phyloP scores from a whole-genome alignment of 2,329 filamentous ascomycete species.

The Aspergillus brasiliensis region DNA sequence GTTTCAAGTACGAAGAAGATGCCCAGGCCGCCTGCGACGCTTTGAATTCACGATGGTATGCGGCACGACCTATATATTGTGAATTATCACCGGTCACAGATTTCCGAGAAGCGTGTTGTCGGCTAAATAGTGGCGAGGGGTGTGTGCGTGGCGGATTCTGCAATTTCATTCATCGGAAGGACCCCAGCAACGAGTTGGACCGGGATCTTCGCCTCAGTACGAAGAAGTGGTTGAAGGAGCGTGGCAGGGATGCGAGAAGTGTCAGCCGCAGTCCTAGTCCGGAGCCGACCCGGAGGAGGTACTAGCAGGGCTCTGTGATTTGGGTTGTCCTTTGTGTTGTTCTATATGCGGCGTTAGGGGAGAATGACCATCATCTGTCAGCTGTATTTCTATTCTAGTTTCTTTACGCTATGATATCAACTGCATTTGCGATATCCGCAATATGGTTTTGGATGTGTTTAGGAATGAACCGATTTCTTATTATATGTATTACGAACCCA shows the following conservation, averaged over 20 bases:
- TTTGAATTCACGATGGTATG: constrained; percentile 95
- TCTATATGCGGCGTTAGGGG: constrained; percentile 23
- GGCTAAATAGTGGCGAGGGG: constrained; percentile 90
- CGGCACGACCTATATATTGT: constrained; percentile 95
- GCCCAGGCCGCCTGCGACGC: constrained; percentile 92
- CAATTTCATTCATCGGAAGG: constrained; percentile 99
- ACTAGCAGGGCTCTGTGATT: constrained; percentile 44
- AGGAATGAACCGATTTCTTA: too few species aligned
- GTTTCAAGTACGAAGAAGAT: constrained; percentile 99
- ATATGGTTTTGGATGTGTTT: background rate
- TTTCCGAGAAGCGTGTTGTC: constrained; percentile 95
- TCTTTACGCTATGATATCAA: constrained; percentile 32
- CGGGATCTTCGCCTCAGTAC: constrained; percentile 82
- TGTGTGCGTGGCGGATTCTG: constrained; percentile 96
- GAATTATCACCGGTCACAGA: constrained; percentile 96
- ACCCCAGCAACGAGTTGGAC: constrained; percentile 85
- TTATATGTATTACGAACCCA: too few species aligned
- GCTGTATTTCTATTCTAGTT: constrained; percentile 18
- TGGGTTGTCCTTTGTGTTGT: constrained; percentile 15
- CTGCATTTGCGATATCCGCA: constrained; percentile 7
- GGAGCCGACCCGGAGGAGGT: constrained; percentile 75
- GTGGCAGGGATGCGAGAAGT: constrained; percentile 82
- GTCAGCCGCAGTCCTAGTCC: constrained; percentile 81
- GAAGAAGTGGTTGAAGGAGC: constrained; percentile 91
- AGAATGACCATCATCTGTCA: constrained; percentile 17